A percentile compares a stretch with the other conserved stretches of the same genome.
Evolutionary conservation across 2,329 filamentous ascomycete species (phyloP).

Genomic region (Metarhizium robertsii): DNA sequence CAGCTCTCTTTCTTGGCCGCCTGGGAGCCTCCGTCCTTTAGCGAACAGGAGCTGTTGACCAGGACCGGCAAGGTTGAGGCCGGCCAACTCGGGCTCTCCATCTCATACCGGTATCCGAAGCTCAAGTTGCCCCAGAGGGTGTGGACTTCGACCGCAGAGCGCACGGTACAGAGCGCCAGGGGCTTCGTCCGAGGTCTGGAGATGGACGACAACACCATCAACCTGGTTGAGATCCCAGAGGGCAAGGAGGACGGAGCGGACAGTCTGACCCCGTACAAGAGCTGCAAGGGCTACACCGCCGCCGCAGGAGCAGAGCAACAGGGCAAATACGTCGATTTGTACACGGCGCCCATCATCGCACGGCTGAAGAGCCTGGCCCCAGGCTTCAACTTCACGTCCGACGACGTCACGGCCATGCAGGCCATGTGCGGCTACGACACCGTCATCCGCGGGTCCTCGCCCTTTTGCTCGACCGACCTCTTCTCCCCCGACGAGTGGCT

Average conservation of each 20-base stretch:
- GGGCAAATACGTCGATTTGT: no score
- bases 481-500: constrained; percentile 56
- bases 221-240: constrained; percentile 47
- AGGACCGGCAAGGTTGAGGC: constrained; percentile 52
- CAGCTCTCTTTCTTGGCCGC: constrained; percentile 44
- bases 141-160: constrained; percentile 55
- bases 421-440: constrained; percentile 58
- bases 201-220: constrained; percentile 40
- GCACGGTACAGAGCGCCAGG: constrained; percentile 48
- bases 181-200: constrained; percentile 49
- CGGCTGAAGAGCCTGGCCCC: constrained; percentile 44
- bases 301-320: no score
- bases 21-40: constrained; percentile 48
- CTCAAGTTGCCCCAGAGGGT: constrained; percentile 43
- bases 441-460: constrained; percentile 51
- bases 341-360: constrained; percentile 41
- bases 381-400: constrained; percentile 52
- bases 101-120: constrained; percentile 42
- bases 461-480: constrained; percentile 50
- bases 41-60: constrained; percentile 51
- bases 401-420: constrained; percentile 57
- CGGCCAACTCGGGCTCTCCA: constrained; percentile 48
- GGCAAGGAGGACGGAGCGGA: constrained; percentile 48
- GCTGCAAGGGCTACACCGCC: no score
- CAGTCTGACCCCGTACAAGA: constrained; percentile 19